Evolutionary conservation across 768 basidiomycete genomes (phyloP), one percentile per base, ranked within the genome.

Genomic region (Xerocomellus chrysenteron): DNA sequence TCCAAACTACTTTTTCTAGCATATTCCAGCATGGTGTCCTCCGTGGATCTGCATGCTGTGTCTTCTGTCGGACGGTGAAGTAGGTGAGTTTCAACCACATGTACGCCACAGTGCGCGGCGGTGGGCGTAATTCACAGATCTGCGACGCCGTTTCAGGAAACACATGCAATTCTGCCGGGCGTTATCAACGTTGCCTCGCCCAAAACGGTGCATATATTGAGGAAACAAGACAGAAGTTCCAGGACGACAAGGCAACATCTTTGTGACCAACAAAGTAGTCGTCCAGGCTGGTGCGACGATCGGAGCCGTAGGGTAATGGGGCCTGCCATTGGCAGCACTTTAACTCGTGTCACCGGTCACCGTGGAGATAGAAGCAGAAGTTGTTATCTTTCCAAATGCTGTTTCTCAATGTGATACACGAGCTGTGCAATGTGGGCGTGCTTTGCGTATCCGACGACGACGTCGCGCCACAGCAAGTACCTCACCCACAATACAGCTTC

Each of bases 401-500:
- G 32, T 32, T 21, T 32, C 10, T 32, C 32, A 11, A 32, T 11
- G 32, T 32, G 32, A 30, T 19, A 36, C 26, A 32, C 19, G 24
- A 30, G 14, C 54, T 43, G 33, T 30, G 21, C 40, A 56, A 56
- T 37, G 53, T 58, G 36, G 41, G 11, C 21, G 5, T 37, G 3
- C 36, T 32, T 58, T 42, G 17, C 24, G 11, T 26, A n/a, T 52
- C 36, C 19, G 5, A 11, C 17, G 30, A 16, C 19, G 30, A 6
- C 13, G 24, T 35, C 16, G 49, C 24, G 12, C 58, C 30, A 60
- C 47, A 60, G 59, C 26, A 45, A 43, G 19, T n/a, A n/a, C 3
- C 4, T 39, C 42, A 24, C 33, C 45, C 24, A n/a, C 52, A 43
- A 46, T n/a, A 46, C 47, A 52, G 50, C 58, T 48, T 60, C 56